These are phyloP conservation scores for Phylloporus sp. DNA, from an alignment of 768 basidiomycete genomes.

Conservation along the genomic window DNA sequence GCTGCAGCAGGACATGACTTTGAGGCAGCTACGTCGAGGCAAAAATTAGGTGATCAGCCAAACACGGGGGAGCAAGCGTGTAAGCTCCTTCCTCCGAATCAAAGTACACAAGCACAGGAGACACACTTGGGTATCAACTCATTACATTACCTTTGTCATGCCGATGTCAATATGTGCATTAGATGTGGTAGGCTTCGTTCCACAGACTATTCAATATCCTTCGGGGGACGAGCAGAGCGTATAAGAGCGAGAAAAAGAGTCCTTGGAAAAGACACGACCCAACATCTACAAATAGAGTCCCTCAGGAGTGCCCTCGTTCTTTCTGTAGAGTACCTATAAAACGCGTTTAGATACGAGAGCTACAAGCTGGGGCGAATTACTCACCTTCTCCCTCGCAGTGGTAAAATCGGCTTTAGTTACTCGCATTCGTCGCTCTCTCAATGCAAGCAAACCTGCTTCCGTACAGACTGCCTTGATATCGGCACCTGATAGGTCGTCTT, in stretches of 20 bases:
- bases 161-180: background rate
- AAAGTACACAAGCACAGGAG: background rate
- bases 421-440: slow-evolving; percentile 92
- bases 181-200: background rate
- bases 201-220: background rate
- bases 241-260: background rate
- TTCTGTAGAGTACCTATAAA: slow-evolving; percentile 78
- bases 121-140: background rate
- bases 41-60: background rate
- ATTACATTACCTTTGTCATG: background rate
- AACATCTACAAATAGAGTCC: slow-evolving; percentile 69
- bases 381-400: slow-evolving; percentile 87
- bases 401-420: slow-evolving; percentile 91
- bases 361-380: slow-evolving; percentile 9
- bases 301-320: slow-evolving; percentile 95
- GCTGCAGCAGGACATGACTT: too few species aligned
- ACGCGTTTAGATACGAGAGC: slow-evolving; percentile 9
- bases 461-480: slow-evolving; percentile 99
- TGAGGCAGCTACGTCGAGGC: background rate
- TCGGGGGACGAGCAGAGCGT: background rate
- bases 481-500: slow-evolving; percentile 94
- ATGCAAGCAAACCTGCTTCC: slow-evolving; percentile 92
- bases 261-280: slow-evolving; percentile 5
- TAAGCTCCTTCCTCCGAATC: background rate
- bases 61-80: background rate